Conservation (phyloP, 345 rosid genomes). For the Populus tremula region DNA sequence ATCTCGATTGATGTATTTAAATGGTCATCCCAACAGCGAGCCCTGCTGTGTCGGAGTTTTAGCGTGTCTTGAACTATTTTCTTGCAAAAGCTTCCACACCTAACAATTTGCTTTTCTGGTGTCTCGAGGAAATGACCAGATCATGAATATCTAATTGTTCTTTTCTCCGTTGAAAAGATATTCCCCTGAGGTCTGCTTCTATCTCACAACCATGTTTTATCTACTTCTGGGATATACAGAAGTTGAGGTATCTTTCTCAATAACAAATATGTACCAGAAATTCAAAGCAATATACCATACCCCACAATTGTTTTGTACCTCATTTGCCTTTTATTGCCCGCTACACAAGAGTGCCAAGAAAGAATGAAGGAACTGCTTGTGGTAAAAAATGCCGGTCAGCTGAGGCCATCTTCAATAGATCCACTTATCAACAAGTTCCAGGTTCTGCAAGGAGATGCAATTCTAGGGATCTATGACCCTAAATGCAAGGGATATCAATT, state of each 20-base stretch:
- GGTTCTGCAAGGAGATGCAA: neutral
- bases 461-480: conserved; percentile 45
- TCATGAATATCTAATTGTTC: neutral
- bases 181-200: neutral
- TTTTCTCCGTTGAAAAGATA: neutral
- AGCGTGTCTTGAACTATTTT: neutral
- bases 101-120: neutral
- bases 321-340: neutral
- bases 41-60: neutral
- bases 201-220: neutral
- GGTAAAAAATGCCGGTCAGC: neutral
- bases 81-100: neutral
- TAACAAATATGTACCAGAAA: neutral
- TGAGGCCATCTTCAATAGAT: neutral
- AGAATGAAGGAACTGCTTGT: neutral
- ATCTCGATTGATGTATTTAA: too few relatives aligned
- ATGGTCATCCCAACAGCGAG: too few relatives aligned
- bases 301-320: neutral
- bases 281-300: neutral
- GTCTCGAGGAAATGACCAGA: neutral
- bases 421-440: neutral
- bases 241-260: neutral
- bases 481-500: conserved; percentile 76
- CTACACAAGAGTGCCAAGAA: neutral
- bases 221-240: neutral